These are phyloP conservation scores for Ophiostoma angusticollis DNA, from an alignment of 2,329 filamentous ascomycete species.

Conservation along the genomic window DNA sequence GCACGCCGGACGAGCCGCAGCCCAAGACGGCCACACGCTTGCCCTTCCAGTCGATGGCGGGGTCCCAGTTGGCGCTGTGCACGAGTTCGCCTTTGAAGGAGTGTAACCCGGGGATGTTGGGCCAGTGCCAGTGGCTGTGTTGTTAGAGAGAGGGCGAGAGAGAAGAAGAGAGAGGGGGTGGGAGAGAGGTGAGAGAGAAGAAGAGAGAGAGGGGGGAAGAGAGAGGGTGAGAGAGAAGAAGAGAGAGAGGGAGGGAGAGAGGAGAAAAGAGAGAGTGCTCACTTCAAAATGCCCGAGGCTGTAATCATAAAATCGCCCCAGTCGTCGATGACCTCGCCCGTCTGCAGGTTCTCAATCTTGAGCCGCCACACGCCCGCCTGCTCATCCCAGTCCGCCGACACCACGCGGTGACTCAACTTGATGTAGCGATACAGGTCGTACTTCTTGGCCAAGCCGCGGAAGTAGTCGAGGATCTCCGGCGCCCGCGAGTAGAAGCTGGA, in stretches of 20 bases:
- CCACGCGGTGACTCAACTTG: slow-evolving; percentile 7
- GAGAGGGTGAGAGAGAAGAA: neutral
- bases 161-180: too few relatives aligned
- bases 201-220: neutral
- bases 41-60: slow-evolving; percentile 11
- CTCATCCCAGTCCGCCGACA: slow-evolving; percentile 10
- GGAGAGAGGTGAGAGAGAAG: too few relatives aligned
- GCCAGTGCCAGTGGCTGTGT: slow-evolving; percentile 15
- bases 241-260: too few relatives aligned
- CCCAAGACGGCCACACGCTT: slow-evolving; percentile 22
- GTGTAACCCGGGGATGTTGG: slow-evolving; percentile 21
- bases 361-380: slow-evolving; percentile 6
- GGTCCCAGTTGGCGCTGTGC: slow-evolving; percentile 20
- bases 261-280: neutral
- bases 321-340: slow-evolving; percentile 2
- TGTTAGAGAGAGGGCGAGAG: too few relatives aligned
- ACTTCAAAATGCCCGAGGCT: too few relatives aligned
- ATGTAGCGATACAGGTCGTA: slow-evolving; percentile 9
- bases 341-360: slow-evolving; percentile 2
- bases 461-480: slow-evolving; percentile 11
- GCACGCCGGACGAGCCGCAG: slow-evolving; percentile 19
- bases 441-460: slow-evolving; percentile 5
- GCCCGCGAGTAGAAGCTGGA: slow-evolving; percentile 8
- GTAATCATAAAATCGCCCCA: slow-evolving; percentile 34
- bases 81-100: slow-evolving; percentile 19